Evolutionary conservation across 1,284 basidiomycete genomes (phyloP), one percentile per base, ranked within the genome.

Genomic region (Heterobasidion irregulare): DNA sequence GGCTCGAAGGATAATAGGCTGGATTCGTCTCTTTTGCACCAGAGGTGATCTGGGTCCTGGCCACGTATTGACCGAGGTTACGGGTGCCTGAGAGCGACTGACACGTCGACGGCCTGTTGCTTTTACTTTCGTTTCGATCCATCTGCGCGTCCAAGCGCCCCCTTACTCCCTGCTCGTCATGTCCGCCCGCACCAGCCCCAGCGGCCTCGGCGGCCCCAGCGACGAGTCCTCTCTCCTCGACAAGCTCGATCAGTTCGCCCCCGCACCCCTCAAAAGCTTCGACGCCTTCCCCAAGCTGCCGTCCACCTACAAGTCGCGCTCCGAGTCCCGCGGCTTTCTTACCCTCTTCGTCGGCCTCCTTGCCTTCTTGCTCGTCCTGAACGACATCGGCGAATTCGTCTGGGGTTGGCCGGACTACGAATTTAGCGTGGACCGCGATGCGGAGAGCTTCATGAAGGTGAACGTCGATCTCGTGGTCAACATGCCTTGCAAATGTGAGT

Each of bases 231-330:
- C 73, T 16, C 61, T 80, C 52, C 72, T 82, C 55, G 74, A 75
- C 64, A 82, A 80, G 65, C 76, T 86, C 56, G 81, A 85, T 65
- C 66, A 76, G 2, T 72, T 78, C 18, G 77, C 79, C n/a, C 80
- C 82, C 16, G 74, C 76, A 0, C 71, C 76, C 9, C 69, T 82
- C 55, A 72, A 72, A 26, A 68, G 81, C 61, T 87, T 91, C 72
- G 89, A 92, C 74, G 92, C 92, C 0, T 94, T 94, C 65, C 91
- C 92, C 50, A 94, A 97, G 70, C 77, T 94, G 6, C 90, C 92
- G 32, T 80, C 90, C 12, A 87, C 91, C 0, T 98, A 98, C 79
- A 92, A 89, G 63, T 72, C 86, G 19, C 84, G 89, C 56, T 93
- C 94, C 2, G 84, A 89, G 60, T 83, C 88, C 16, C 88, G 96